A percentile compares a stretch with the other conserved stretches of the same genome.
phyloP scores from a whole-genome alignment of 176 grass and related monocot genomes.

The Calamus simplicifolius region DNA sequence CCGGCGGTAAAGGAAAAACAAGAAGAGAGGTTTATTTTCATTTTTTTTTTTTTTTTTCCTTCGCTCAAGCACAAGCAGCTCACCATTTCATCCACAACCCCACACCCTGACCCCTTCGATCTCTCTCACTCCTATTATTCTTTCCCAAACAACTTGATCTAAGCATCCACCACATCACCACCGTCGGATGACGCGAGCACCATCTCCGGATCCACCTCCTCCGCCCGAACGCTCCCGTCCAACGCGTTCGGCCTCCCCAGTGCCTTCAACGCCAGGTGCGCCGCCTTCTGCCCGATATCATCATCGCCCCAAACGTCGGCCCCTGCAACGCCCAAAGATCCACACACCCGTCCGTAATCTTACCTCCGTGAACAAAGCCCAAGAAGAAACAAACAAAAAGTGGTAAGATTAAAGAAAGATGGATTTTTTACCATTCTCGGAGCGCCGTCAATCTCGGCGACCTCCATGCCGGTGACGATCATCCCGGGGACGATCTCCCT shows the following conservation, averaged over 20 bases:
- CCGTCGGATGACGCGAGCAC: not conserved
- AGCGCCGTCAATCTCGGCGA: not conserved
- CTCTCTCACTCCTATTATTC: too few species aligned
- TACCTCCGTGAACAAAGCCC: not conserved
- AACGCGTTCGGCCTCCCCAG: not conserved
- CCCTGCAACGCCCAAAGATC: not conserved
- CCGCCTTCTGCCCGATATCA: not conserved
- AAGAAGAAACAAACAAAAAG: not conserved
- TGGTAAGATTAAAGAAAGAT: not conserved
- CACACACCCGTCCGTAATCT: too few species aligned
- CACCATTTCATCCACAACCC: too few species aligned
- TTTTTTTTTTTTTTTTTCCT: too few species aligned
- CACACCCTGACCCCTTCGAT: too few species aligned
- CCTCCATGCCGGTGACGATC: constrained; percentile 48
- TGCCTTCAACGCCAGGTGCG: not conserved
- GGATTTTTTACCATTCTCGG: constrained; percentile 1
- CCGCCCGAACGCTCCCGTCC: not conserved
- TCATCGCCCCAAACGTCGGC: not conserved
- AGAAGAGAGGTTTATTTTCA: too few species aligned
- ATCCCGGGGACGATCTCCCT: constrained; percentile 86
- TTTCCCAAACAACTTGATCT: not conserved
- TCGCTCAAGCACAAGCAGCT: too few species aligned
- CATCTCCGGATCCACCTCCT: not conserved
- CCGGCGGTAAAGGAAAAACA: too few species aligned
- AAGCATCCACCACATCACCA: not conserved